Evolutionary conservation across 140 eudicot species (phyloP), one percentile per base, ranked within the genome.

Genomic region (Artemisia princeps): DNA sequence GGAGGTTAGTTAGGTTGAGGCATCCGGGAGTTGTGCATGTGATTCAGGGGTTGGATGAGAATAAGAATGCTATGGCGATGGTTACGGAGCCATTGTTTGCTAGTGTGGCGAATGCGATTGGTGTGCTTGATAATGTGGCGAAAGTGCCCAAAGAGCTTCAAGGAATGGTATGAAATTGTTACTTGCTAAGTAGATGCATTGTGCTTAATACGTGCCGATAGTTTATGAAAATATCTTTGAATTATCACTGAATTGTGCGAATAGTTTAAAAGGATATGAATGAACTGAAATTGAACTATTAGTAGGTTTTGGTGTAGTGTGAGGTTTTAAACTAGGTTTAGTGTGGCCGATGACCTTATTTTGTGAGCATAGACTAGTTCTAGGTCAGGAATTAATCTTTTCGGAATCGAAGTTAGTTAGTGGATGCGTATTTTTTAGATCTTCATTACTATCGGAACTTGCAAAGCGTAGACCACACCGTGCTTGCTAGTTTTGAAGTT

Each of bases 21-120:
- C 98, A 92, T 60, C 98, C 98, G 1, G 98, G 98, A 7, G 96
- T 92, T 24, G 94, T 92, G 1, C 98, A 92, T 70, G 96, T 92
- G 62, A 84, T 92, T 13, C 96, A 88, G 58, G 98, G 80, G 16
- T 54, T 88, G 59, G 98, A 92, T 60, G 98, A 92, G 95, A 88
- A 83, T 52, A 92, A 92, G 60, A 92, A 80, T 78, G 87, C 92
- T 0, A 88, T 92, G 98, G 98, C 98, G 0, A 81, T 92, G 95
- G 98, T 92, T 19, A 92, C 98, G 1, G 98, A 92, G 60, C 98
- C 98, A 16, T 62, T 92, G 62, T 88, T 92, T 74, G 96, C 98
- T 3, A 85, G 95, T 0, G 95, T 78, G 12, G 95, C 98, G 0
- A 92, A 92, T 76, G 96, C 92, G 0, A 64, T 88, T 72, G 97